These are phyloP conservation scores for Claviceps citrina DNA, from an alignment of 2,329 filamentous ascomycete species.

Conservation along the genomic window DNA sequence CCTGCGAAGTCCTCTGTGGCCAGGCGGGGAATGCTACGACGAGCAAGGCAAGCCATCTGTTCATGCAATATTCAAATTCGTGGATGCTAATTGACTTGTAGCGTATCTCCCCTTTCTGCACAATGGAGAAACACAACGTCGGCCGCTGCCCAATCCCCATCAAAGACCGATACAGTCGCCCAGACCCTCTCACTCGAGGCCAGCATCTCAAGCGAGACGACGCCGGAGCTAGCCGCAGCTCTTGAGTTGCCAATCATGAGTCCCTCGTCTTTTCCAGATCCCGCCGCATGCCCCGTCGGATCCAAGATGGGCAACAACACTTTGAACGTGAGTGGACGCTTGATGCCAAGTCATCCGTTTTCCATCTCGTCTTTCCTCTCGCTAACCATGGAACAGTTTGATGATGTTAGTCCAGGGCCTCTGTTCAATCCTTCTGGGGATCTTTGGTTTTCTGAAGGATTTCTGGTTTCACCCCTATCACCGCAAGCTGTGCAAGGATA, in stretches of 20 bases:
- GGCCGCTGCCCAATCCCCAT: not conserved
- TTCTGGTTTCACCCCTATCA: conserved; percentile 22
- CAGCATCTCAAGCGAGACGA: not conserved
- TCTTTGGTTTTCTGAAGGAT: conserved; percentile 28
- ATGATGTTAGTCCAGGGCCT: conserved; percentile 20
- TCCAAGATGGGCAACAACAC: conserved; percentile 23
- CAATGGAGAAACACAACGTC: conserved; percentile 19
- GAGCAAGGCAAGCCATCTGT: conserved; percentile 14
- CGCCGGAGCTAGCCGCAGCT: not conserved
- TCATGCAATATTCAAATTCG: not conserved
- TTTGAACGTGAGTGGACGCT: conserved; percentile 19
- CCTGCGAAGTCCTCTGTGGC: conserved; percentile 6
- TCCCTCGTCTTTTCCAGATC: conserved; percentile 4
- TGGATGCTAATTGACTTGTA: conserved; percentile 5
- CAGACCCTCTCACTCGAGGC: not conserved
- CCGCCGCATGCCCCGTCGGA: conserved; percentile 15
- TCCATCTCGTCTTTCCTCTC: not conserved
- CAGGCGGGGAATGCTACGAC: conserved; percentile 15
- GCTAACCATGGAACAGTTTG: conserved; percentile 21
- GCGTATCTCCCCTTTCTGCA: conserved; percentile 7
- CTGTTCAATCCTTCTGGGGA: conserved; percentile 25
- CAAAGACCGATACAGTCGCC: not conserved
- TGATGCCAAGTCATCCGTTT: not conserved
- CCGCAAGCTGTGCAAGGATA: conserved; percentile 19
- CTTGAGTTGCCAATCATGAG: not conserved